Percentiles rank a stretch among this genome's conserved stretches.
Evolutionary conservation across 768 basidiomycete species (phyloP).

Genomic region (Cyclocybe cylindracea): DNA sequence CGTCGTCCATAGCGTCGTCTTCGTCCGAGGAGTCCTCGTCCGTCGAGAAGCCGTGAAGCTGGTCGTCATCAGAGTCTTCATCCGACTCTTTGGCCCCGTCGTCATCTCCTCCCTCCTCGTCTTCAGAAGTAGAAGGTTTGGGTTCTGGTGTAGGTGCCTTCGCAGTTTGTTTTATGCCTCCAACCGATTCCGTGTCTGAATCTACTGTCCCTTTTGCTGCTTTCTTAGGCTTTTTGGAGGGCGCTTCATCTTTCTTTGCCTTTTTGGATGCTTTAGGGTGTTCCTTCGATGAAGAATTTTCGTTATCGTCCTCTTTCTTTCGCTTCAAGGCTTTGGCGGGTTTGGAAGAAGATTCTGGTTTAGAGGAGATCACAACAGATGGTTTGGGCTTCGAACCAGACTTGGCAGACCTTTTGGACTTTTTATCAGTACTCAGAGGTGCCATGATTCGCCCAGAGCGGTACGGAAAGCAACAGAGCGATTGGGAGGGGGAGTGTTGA

Average conservation of each 20-base stretch:
- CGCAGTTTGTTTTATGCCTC: constrained; percentile 18
- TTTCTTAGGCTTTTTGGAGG: constrained; percentile 5
- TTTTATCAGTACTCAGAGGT: constrained; percentile 9
- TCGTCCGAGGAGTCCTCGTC: constrained; percentile 85
- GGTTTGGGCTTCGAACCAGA: constrained; percentile 25
- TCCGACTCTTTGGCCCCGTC: constrained; percentile 14
- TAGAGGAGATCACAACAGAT: constrained; percentile 6
- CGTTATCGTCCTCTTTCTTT: constrained; percentile 25
- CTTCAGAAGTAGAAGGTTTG: constrained; percentile 16
- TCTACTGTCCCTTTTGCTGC: neutral
- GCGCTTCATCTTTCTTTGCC: constrained; percentile 15
- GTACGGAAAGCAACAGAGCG: neutral
- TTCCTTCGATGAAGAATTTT: constrained; percentile 12
- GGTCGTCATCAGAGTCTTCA: constrained; percentile 29
- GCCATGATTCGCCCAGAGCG: neutral
- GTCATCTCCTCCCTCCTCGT: constrained; percentile 17
- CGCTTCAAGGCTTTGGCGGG: constrained; percentile 29
- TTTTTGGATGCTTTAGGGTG: constrained; percentile 14
- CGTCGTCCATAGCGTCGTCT: constrained; percentile 51
- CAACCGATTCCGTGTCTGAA: neutral
- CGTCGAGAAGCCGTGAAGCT: constrained; percentile 73
- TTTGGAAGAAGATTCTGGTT: constrained; percentile 7
- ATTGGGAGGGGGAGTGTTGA: neutral
- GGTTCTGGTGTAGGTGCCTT: constrained; percentile 23
- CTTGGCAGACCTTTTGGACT: constrained; percentile 11